Base-by-base conservation (phyloP, 495 filamentous ascomycete genomes). In the Aspergillus kassunensis region DNA sequence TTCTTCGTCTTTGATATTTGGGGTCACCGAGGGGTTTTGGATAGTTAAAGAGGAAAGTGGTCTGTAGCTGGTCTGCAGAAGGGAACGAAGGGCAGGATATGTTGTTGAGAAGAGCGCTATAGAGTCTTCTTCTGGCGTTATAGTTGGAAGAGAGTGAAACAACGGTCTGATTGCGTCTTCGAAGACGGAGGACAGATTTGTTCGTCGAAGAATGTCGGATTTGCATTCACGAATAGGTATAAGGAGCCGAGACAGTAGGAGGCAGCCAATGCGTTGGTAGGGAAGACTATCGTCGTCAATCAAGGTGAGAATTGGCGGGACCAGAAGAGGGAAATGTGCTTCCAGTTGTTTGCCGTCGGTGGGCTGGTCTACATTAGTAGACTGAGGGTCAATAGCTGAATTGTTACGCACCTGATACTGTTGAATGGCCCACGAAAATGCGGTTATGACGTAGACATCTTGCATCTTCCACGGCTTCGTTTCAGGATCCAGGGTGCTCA, bases 231-330 rank as follows among this genome's bases (percentile, higher is more conserved):
- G 57, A 31, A 87, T 76, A 12, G 82, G 79, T 6, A 69, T 66
- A 19, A 96, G 78, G 37, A 97, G 80, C 0, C 68, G 51, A 6
- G 61, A 62, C 2, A 93, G 68, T 3, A 91, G 66, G 2, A 60
- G 55, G 30, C 89, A 85, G 11, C 86, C 90, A 6, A 67, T 72
- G 1, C 70, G 61, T 49, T 88, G 86, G 59, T 83, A 70, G 0
- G 65, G 35, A 1, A 78, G 67, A 37, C 76, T 69, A 12, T 73
- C 62, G 61, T 91, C 87, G 64, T 97, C 93, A 44, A 89, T 75
- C 2, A 97, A 73, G 4, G 85, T 81, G 3, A 98, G 78, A 0
- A 96, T 72, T 1, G 89, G 87, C 1, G 93, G 93, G n/a, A 92
- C 77, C 35, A 88, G 79, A n/a, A 95, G 78, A 0, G 81, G 83